Evolutionary conservation across 805 yeast species (phyloP), one percentile per base, ranked within the genome.

Genomic region (Saccharomycopsis oosterbeekiorum): DNA sequence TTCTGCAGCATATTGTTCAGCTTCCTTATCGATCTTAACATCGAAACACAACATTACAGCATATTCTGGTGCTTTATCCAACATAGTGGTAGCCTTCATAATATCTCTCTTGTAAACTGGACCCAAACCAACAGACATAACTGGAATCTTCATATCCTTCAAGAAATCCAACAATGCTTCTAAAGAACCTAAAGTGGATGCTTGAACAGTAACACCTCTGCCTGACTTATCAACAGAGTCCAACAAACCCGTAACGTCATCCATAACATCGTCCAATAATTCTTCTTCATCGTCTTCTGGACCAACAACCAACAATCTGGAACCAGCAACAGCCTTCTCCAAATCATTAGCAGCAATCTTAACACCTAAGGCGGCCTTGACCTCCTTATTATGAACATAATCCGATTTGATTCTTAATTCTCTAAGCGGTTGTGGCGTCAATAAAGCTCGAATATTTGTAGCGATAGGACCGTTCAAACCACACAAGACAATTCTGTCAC

Each of bases 21-120:
- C 99, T 75, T 94, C 99, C 74, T 89, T 93, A 75, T 94, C 99
- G 61, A 94, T 79, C 76, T 88, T 90, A 61, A 94, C 99, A 80
- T 94, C 99, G 76, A 94, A 94, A 82, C 98, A 93, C 66, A 94
- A 79, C 99, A 94, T 93, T n/a, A 93, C 88, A 1, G 99, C 99
- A 68, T 74, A 86, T 73, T 93, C 97, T 61, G 92, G 93, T 26
- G 97, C 97, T 75, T 87, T 91, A 66, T 94, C 99, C 72, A 94
- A 80, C 99, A 94, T 94, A 1, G 99, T 85, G 29, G 92, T 82
- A 11, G 97, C 97, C 73, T 91, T 89, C 96, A 94, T 94, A 56
- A 94, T 97, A 78, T 94, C 99, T 78, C 97, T 87, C 78, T 93
- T 94, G 80, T 77, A 94, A 47, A 94, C 99, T 60, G 99, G 99